Conservation (phyloP, 1,284 basidiomycete species). For the Mycosarcoma maydis region DNA sequence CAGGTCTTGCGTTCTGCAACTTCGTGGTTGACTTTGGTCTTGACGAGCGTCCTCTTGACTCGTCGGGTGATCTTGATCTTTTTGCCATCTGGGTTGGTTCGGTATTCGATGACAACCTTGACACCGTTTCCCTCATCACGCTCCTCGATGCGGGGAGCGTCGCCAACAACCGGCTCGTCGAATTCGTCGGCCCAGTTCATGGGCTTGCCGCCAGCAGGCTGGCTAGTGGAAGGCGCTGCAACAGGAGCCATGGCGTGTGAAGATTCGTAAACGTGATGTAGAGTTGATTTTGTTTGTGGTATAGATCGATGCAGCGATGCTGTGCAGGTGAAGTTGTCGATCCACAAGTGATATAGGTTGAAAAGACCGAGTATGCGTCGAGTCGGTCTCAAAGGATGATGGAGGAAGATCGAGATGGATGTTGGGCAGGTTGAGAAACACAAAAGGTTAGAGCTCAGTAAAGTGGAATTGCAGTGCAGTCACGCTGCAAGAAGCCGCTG, state of each 20-base stretch:
- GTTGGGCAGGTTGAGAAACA: too few relatives aligned
- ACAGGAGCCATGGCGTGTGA: slow-evolving; percentile 42
- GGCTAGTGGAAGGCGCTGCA: slow-evolving; percentile 39
- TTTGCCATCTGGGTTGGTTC: slow-evolving; percentile 89
- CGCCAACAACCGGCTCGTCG: slow-evolving; percentile 50
- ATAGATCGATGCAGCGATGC: slow-evolving; percentile 8
- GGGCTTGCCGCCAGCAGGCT: slow-evolving; percentile 43
- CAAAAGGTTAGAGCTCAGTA: too few relatives aligned
- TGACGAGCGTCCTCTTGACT: slow-evolving; percentile 87
- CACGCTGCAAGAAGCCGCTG: background rate
- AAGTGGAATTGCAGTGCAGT: too few relatives aligned
- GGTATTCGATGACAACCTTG: slow-evolving; percentile 84
- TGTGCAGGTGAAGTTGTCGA: background rate
- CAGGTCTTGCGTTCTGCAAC: slow-evolving; percentile 93
- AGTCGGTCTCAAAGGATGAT: slow-evolving; percentile 10
- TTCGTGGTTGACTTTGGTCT: slow-evolving; percentile 89
- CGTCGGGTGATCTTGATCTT: slow-evolving; percentile 90
- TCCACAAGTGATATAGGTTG: background rate
- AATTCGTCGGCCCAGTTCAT: slow-evolving; percentile 67
- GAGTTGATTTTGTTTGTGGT: background rate
- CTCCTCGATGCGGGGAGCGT: slow-evolving; percentile 66
- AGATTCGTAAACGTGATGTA: too few relatives aligned
- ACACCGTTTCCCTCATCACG: slow-evolving; percentile 90
- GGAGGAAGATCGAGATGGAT: slow-evolving; percentile 4
- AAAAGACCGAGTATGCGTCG: slow-evolving; percentile 2